A percentile compares a stretch with the other conserved stretches of the same genome.
These are phyloP conservation scores for Diutina rugosa DNA, from an alignment of 1,139 yeast genomes.

Conservation along the genomic window DNA sequence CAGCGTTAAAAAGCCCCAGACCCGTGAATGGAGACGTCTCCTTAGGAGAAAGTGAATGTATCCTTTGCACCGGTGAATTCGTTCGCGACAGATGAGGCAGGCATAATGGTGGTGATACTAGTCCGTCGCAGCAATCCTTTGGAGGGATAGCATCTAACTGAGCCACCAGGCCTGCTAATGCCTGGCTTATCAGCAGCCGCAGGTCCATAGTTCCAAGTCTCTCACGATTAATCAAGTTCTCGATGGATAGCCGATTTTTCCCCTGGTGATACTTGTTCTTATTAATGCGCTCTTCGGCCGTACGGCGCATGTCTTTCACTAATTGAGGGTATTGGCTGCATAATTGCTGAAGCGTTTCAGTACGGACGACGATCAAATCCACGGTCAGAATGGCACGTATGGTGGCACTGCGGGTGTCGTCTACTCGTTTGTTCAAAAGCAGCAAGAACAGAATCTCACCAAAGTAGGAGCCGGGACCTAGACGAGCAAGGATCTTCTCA, in stretches of 20 bases:
- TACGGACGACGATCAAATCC: constrained; percentile 47
- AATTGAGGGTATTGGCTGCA: constrained; percentile 47
- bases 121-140: not conserved
- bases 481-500: constrained; percentile 39
- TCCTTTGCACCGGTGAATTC: not conserved
- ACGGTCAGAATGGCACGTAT: constrained; percentile 48
- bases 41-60: not conserved
- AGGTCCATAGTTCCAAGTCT: not conserved
- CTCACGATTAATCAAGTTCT: not conserved
- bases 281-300: constrained; percentile 39
- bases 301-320: constrained; percentile 43
- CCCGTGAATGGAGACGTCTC: not conserved
- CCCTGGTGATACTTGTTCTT: not conserved
- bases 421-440: constrained; percentile 22
- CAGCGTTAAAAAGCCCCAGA: not conserved
- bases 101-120: not conserved
- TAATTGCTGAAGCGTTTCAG: constrained; percentile 35
- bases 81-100: not conserved
- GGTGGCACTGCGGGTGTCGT: constrained; percentile 38
- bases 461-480: constrained; percentile 52
- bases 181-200: not conserved
- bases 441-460: constrained; percentile 67
- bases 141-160: not conserved
- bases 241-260: not conserved
- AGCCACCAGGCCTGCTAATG: not conserved